Evolutionary conservation across 768 basidiomycete species (phyloP), one percentile per base, ranked within the genome.

Genomic region (Suillus subluteus): DNA sequence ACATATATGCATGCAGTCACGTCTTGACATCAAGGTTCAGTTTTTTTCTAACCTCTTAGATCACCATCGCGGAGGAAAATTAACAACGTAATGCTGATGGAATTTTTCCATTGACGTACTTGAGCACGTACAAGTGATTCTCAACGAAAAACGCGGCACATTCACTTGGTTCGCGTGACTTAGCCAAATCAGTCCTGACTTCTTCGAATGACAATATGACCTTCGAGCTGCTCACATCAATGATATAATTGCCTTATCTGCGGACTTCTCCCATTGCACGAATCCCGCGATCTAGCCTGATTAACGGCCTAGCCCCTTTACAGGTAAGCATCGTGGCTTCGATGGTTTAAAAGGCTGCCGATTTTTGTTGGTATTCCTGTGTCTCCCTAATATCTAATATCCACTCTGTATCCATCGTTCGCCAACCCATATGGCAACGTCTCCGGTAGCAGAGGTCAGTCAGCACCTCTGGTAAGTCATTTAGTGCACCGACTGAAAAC

Each of bases 381-480:
- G 77, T 72, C 26, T 79, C 80, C 76, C 76, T 78, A 72, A 76
- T 76, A 71, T 67, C 73, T 78, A 72, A 76, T 76, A 71, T 67
- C 73, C 68, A 64, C 68, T 65, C 68, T 58, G 62, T 73, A 68
- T 70, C 65, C 74, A 74, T 69, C 69, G 67, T 70, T 75, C 74
- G 71, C 75, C 80, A 75, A 77, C 78, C 81, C 82, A 79, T 73
- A 77, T 77, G 76, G 77, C 78, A 78, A 85, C 88, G 84, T 83
- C 87, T 81, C 83, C 85, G 73, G 76, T 82, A 81, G 84, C 79
- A 67, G 88, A 88, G 81, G 81, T 82, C 66, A 87, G 81, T 76
- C 86, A 88, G 75, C 87, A 87, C 75, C 81, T 86, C 69, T 91
- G 90, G 90, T 90, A 67, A 75, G 86, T 81, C 63, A 21, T 43